Conservation (phyloP, 2,329 filamentous ascomycete species). For the Trichoderma simmonsii region DNA sequence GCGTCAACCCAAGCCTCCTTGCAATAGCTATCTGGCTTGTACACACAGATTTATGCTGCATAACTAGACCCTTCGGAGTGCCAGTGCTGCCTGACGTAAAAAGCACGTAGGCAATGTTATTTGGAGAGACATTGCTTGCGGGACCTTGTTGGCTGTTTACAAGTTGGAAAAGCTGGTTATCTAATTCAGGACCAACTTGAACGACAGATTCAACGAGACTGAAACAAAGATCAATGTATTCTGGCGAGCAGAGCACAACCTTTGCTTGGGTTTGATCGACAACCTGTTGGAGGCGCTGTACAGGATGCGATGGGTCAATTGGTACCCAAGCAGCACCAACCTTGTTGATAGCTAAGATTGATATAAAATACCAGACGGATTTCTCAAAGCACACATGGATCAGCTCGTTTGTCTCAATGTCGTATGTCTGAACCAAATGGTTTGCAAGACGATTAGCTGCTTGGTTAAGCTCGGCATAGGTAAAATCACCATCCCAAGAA, state of each 20-base stretch:
- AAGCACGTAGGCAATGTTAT: conserved; percentile 35
- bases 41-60: conserved; percentile 18
- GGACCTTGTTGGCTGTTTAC: not conserved
- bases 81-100: conserved; percentile 54
- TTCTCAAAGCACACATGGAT: conserved; percentile 22
- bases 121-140: not conserved
- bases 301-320: not conserved
- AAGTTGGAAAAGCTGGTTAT: not conserved
- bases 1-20: not conserved
- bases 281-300: not conserved
- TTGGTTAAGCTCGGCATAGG: conserved; percentile 21
- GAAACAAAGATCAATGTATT: not conserved
- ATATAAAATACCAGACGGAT: conserved; percentile 23
- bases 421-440: not conserved
- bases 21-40: not conserved
- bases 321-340: conserved; percentile 22
- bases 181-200: not conserved
- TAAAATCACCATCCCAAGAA: conserved; percentile 23
- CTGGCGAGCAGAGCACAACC: not conserved
- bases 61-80: conserved; percentile 40
- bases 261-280: not conserved
- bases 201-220: not conserved
- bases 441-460: not conserved
- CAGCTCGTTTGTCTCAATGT: conserved; percentile 24
- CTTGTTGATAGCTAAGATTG: conserved; percentile 28